phyloP scores from a whole-genome alignment of 139 green algal species.

The Ostreobium quekettii region DNA sequence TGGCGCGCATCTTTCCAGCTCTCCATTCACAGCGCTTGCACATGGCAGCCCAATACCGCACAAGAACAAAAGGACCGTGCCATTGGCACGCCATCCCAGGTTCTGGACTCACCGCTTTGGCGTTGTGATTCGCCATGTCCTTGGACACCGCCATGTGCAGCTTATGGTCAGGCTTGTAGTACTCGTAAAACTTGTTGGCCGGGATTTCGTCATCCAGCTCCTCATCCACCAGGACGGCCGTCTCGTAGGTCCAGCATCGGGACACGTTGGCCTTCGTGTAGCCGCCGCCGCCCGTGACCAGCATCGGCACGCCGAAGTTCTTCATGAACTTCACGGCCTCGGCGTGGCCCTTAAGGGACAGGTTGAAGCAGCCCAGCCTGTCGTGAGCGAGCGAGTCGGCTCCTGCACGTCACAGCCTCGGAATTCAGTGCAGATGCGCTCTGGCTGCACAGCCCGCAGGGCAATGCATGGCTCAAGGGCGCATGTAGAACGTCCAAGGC shows the following conservation, averaged over 20 bases:
- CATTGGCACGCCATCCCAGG: neutral
- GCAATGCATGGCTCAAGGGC: too few relatives aligned
- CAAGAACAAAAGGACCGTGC: too few relatives aligned
- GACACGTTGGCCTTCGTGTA: conserved; percentile 97
- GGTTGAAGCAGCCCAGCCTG: conserved; percentile 86
- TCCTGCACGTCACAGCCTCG: too few relatives aligned
- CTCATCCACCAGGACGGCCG: conserved; percentile 57
- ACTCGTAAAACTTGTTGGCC: conserved; percentile 85
- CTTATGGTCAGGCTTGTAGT: conserved; percentile 64
- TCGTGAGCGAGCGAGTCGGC: conserved; percentile 85
- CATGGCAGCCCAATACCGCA: too few relatives aligned
- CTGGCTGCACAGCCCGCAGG: too few relatives aligned
- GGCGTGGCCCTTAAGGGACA: conserved; percentile 76
- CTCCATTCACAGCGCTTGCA: too few relatives aligned
- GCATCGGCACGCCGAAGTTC: conserved; percentile 75
- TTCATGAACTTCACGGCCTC: conserved; percentile 87
- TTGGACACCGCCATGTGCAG: conserved; percentile 46
- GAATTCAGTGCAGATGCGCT: too few relatives aligned
- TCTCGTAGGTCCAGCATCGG: conserved; percentile 94
- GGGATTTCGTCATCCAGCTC: conserved; percentile 68
- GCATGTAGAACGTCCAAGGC: too few relatives aligned
- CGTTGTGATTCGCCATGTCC: conserved; percentile 25
- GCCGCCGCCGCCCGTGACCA: conserved; percentile 83
- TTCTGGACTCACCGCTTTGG: conserved; percentile 4
- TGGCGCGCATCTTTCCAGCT: neutral